Base-by-base conservation (phyloP, 108 stramenopile species). In the Chaetoceros tenuissimus region DNA sequence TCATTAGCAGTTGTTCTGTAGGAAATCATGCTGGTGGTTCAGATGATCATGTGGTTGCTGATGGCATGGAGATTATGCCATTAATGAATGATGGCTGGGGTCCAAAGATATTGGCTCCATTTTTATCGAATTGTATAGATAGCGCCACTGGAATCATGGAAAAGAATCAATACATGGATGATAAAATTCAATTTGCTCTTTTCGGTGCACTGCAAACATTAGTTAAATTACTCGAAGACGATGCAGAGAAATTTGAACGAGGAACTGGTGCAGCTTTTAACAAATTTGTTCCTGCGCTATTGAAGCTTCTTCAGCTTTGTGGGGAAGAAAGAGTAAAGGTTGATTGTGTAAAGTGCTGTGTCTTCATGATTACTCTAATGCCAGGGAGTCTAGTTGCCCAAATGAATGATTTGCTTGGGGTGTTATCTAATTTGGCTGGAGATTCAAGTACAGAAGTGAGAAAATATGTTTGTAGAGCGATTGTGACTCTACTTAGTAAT, bases 191-290 rank as follows among this genome's bases (percentile, higher is more conserved):
- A 8, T 24, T 19, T 59, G 68, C 67, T 0, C 47, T 48, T 22
- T 47, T 56, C 28, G 89, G 85, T 24, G 75, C 81, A 22, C 49
- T 92, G 45, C 24, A 64, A 28, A 74, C 84, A 0, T 49, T 92
- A n/a, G 64, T 67, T 29, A 92, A 87, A 63, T 79, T 92, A 54
- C 64, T 87, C 75, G 89, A 92, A 71, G 89, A 92, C 64, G 80
- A 78, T 46, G 85, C 89, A 44, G 51, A 59, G 30, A 28, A 72
- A 29, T 3, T 71, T 44, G 62, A 53, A 24, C 29, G 28, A 28
- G 62, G 68, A 26, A 27, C 65, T 57, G 45, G 73, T 67, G 46
- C 69, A 57, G 46, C 76, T 10, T 68, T 87, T 46, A 72, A 87
- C 68, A 69, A 71, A 1, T 47, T 90, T 22, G 59, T 85, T n/a